A percentile compares a stretch with the other conserved stretches of the same genome.
Evolutionary conservation across 192 early-diverging fungal genomes (phyloP).

Genomic region (Backusella luteola): DNA sequence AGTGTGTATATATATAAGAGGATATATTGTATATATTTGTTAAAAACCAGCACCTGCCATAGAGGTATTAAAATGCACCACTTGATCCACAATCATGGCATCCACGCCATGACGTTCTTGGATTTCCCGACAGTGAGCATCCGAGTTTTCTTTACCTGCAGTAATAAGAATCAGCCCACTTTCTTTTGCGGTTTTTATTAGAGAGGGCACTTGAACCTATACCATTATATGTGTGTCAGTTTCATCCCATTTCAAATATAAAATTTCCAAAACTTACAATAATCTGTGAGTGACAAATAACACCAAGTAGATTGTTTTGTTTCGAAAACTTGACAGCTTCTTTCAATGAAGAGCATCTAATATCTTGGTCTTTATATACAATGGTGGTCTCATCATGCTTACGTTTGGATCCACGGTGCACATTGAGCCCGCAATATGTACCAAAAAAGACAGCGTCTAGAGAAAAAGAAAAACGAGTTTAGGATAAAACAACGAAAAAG

Average conservation of each 20-base stretch:
- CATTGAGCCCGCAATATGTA: slow-evolving; percentile 74
- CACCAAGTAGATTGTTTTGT: slow-evolving; percentile 86
- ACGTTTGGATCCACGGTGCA: slow-evolving; percentile 35
- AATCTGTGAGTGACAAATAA: slow-evolving; percentile 88
- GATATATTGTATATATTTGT: not conserved
- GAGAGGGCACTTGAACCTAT: slow-evolving; percentile 85
- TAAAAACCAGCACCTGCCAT: slow-evolving; percentile 26
- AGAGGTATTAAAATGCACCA: slow-evolving; percentile 26
- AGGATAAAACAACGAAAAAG: not conserved
- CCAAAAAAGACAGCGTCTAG: slow-evolving; percentile 89
- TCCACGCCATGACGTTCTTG: slow-evolving; percentile 90
- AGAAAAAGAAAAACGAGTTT: not conserved
- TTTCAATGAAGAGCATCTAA: slow-evolving; percentile 72
- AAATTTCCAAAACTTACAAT: not conserved
- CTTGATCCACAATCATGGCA: slow-evolving; percentile 70
- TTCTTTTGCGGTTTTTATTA: slow-evolving; percentile 92
- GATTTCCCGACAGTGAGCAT: slow-evolving; percentile 55
- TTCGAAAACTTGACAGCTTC: slow-evolving; percentile 94
- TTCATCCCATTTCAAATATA: too few relatives aligned
- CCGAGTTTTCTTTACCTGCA: slow-evolving; percentile 79
- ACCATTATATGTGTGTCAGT: not conserved
- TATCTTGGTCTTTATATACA: slow-evolving; percentile 35
- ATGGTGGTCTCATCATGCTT: slow-evolving; percentile 5
- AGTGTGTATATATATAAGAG: not conserved
- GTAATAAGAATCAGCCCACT: slow-evolving; percentile 89